These are phyloP conservation scores for Eutrema japonicum DNA, from an alignment of 345 rosid genomes.

Conservation along the genomic window DNA sequence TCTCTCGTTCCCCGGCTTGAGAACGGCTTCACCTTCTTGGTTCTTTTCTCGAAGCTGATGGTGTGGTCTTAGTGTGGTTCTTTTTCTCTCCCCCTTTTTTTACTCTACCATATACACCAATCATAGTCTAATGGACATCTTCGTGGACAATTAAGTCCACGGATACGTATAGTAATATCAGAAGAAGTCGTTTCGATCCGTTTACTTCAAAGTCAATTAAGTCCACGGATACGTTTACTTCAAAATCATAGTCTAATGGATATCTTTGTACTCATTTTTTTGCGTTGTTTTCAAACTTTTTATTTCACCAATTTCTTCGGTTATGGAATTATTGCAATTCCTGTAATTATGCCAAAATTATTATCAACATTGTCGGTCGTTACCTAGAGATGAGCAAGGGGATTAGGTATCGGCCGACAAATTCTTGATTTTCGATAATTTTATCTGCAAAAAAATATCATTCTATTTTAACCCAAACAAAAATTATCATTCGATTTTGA, in stretches of 20 bases:
- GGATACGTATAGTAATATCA: constrained; percentile 4
- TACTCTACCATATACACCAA: too few species aligned
- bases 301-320: constrained; percentile 27
- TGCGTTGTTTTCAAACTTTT: background rate
- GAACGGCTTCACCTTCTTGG: too few species aligned
- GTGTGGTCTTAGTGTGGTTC: too few species aligned
- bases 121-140: too few species aligned
- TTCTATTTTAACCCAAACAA: too few species aligned
- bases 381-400: background rate
- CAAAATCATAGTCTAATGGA: too few species aligned
- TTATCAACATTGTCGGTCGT: constrained; percentile 3
- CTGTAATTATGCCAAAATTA: background rate
- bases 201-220: constrained; percentile 27
- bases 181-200: constrained; percentile 33
- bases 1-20: too few species aligned
- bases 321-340: background rate
- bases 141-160: constrained; percentile 8
- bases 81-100: too few species aligned
- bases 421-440: background rate
- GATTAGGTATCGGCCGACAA: constrained; percentile 17
- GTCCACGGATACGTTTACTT: constrained; percentile 20
- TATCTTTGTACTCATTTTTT: background rate
- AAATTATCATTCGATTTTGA: background rate
- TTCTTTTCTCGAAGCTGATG: too few species aligned
- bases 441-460: background rate